Evolutionary conservation across 2,329 filamentous ascomycete species (phyloP), one percentile per base, ranked within the genome.

Genomic region (Sclerotinia subarctica): DNA sequence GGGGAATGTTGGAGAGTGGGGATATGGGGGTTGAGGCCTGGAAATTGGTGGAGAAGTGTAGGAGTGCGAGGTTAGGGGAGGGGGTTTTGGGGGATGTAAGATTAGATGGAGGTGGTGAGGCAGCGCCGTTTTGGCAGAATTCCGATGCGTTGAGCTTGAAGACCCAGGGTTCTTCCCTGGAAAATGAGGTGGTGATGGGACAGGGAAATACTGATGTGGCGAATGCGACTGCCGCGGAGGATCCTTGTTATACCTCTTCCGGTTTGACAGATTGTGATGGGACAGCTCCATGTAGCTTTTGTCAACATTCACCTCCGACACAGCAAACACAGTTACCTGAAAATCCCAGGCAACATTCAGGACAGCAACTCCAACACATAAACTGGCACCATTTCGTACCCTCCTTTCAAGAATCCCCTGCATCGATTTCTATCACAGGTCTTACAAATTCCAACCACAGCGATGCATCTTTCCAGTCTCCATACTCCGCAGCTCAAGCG

Each of bases 41-140:
- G 58, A 60, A 47, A 21, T 35, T 60, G 21, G 46, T 49, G 1
- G 44, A 60, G 44, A 60, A 47, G 29, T 62, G 59, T 51, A 62
- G 59, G 21, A 47, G 59, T 47, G 59, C 46, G 32, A 38, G 59
- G 46, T 26, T 62, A 15, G 59, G 59, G 7, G 29, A 51, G 21
- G 59, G 46, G 8, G 46, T 17, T 6, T 26, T 60, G 44, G 58
- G 59, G 1, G 29, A 24, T 17, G 59, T 17, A 21, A n/a, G 15
- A 42, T 17, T 32, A 46, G 46, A 62, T 60, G 7, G 58, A 46
- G 21, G 44, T 15, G n/a, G 29, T 42, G 3, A 15, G 13, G 13
- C 21, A 38, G 21, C 19, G 19, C 19, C 11, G 5, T 42, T n/a
- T 15, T 1, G 35, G 19, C 35, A 32, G 21, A 15, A 7, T 21